Percentiles rank a stretch among this genome's conserved stretches.
These are phyloP conservation scores for Batkoa obscura DNA, from an alignment of 371 early-diverging fungal species.

Conservation along the genomic window DNA sequence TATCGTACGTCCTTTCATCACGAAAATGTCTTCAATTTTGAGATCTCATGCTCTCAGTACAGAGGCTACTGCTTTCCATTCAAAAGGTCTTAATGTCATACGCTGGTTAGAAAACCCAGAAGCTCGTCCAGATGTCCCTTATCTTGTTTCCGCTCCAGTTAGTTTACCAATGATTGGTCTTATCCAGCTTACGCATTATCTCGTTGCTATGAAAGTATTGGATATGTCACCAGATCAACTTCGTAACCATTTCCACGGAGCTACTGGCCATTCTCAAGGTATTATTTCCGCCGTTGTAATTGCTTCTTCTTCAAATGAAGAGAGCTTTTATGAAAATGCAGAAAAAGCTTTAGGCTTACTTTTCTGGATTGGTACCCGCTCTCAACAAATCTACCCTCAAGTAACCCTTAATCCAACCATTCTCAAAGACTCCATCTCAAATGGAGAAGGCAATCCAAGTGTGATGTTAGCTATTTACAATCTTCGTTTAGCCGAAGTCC, in stretches of 20 bases:
- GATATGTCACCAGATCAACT: conserved; percentile 22
- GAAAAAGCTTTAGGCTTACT: conserved; percentile 74
- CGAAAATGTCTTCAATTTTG: conserved; percentile 51
- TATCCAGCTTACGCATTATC: conserved; percentile 67
- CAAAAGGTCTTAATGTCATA: conserved; percentile 70
- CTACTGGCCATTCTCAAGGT: conserved; percentile 90
- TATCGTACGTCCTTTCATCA: conserved; percentile 55
- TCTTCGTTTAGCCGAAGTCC: conserved; percentile 48
- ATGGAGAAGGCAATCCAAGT: conserved; percentile 79
- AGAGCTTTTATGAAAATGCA: conserved; percentile 58
- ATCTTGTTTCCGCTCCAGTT: conserved; percentile 65
- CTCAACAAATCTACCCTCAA: conserved; percentile 69
- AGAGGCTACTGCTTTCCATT: conserved; percentile 46
- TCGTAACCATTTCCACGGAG: conserved; percentile 31
- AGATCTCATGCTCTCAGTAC: conserved; percentile 45
- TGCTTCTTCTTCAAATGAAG: conserved; percentile 62
- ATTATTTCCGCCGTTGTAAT: conserved; percentile 80
- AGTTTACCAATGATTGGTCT: conserved; percentile 82
- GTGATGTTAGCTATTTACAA: conserved; percentile 79
- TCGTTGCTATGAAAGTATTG: conserved; percentile 45
- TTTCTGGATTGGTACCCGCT: conserved; percentile 78
- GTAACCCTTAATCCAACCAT: conserved; percentile 71
- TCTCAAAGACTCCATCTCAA: conserved; percentile 66
- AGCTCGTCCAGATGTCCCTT: conserved; percentile 60
- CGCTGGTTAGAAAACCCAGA: conserved; percentile 75